Percentiles rank a stretch among this genome's conserved stretches.
Conservation (phyloP, 2,329 filamentous ascomycete genomes). For the Ophidiomyces ophidiicola region DNA sequence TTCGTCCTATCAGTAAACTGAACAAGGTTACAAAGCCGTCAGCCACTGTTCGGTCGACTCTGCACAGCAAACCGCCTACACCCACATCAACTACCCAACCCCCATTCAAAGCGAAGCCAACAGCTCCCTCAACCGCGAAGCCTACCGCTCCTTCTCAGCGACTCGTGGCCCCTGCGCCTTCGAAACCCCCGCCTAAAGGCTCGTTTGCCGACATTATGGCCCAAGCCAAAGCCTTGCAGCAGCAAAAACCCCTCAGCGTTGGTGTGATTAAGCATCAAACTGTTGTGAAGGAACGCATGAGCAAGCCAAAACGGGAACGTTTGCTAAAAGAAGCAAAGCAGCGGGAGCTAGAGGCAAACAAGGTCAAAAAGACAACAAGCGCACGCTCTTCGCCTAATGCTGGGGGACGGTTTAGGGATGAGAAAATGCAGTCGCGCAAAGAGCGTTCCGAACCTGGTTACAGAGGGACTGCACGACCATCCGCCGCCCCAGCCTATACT, state of each 20-base stretch:
- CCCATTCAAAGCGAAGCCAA: slow-evolving; percentile 15
- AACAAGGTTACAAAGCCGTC: slow-evolving; percentile 17
- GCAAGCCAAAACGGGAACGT: slow-evolving; percentile 43
- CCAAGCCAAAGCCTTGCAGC: slow-evolving; percentile 44
- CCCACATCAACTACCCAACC: slow-evolving; percentile 11
- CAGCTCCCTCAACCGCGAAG: slow-evolving; percentile 9
- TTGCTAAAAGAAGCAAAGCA: slow-evolving; percentile 30
- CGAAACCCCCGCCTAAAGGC: slow-evolving; percentile 42
- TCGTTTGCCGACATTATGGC: slow-evolving; percentile 49
- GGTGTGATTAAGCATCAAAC: slow-evolving; percentile 47
- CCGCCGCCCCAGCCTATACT: slow-evolving; percentile 26
- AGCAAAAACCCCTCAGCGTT: slow-evolving; percentile 34
- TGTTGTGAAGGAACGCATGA: slow-evolving; percentile 42
- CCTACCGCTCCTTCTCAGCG: slow-evolving; percentile 16
- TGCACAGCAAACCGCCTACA: slow-evolving; percentile 18
- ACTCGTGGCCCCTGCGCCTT: slow-evolving; percentile 17
- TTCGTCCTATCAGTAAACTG: slow-evolving; percentile 20
- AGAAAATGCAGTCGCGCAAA: slow-evolving; percentile 18
- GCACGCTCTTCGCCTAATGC: slow-evolving; percentile 13
- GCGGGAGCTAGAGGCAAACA: slow-evolving; percentile 29
- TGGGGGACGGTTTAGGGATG: slow-evolving; percentile 11
- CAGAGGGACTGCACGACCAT: slow-evolving; percentile 27
- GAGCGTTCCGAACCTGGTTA: slow-evolving; percentile 26
- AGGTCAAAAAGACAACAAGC: slow-evolving; percentile 20
- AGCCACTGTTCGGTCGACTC: slow-evolving; percentile 13